Evolutionary conservation across 371 early-diverging fungal species (phyloP).

Genomic region (Rhizopus delemar): DNA sequence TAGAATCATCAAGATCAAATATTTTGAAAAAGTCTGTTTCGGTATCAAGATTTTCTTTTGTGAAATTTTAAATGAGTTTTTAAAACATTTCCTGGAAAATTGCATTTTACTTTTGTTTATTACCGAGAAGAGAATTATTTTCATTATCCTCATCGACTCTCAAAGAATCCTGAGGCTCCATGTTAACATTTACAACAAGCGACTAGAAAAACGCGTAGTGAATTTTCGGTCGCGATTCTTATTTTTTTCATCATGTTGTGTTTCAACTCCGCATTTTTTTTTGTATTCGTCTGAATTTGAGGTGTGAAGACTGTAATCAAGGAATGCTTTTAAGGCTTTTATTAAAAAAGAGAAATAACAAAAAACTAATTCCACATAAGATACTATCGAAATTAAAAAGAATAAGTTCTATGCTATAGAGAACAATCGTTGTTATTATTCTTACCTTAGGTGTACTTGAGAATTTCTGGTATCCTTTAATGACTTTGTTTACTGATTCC

Average conservation of each 20-base stretch:
- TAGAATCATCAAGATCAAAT: background rate
- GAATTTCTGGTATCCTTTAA: conserved; percentile 98
- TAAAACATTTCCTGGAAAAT: too few species aligned
- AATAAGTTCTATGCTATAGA: background rate
- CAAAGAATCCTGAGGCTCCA: background rate
- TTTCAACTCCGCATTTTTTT: background rate
- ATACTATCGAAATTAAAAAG: conserved; percentile 33
- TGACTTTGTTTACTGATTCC: conserved; percentile 99
- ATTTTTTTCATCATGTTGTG: background rate
- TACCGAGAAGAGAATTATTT: background rate
- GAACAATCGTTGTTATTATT: background rate
- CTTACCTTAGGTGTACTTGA: conserved; percentile 86
- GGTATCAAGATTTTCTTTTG: background rate
- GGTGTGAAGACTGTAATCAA: too few species aligned
- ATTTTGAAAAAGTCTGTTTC: background rate
- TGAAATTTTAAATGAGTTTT: background rate
- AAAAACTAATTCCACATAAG: conserved; percentile 56
- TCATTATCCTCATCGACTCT: background rate
- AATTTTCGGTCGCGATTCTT: background rate
- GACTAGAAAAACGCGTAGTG: background rate
- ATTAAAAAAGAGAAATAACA: conserved; percentile 8
- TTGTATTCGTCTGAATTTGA: too few species aligned
- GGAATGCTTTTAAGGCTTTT: background rate
- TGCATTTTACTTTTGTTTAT: too few species aligned
- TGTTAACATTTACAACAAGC: background rate